Evolutionary conservation across 345 rosid genomes (phyloP), one percentile per base, ranked within the genome.

Genomic region (Sisymbrium altissimum): DNA sequence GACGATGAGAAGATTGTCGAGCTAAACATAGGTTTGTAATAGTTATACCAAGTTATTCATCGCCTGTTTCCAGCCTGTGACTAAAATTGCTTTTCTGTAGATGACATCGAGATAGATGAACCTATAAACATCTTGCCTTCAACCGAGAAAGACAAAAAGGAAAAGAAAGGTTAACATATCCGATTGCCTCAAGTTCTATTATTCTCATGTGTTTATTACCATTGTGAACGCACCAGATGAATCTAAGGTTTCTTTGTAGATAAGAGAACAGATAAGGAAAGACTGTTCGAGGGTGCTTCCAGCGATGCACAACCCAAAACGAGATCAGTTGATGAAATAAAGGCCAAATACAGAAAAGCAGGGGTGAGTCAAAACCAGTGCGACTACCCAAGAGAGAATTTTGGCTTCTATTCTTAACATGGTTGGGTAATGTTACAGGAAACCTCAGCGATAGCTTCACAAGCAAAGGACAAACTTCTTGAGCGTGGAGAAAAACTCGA

Each of bases 291-390:
- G 73, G 95, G 93, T 71, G 88, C 83, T 27, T 74, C 79, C 68
- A 41, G 77, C 40, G 83, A 83, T 75, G 53, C 83, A 64, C 84
- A 82, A 35, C 99, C 97, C 14, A 81, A 50, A 82, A 65, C 68
- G 12, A 87, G 93, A 84, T 83, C 99, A 43, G 82, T 86, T 10
- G 92, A 89, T 64, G 97, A 95, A 85, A 92, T 95, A 49, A 86
- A 84, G 66, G 93, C 97, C 18, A 89, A 91, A 81, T 95, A 95
- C 81, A 78, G 86, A 77, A 88, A 84, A 68, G 72, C 85, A 40
- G 88, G 75, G 81, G 92, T 86, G 78, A 83, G 74, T 41, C 19
- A 10, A 55, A 23, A 68, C 57, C 57, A 25, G 21, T 64, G 33
- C 4, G 23, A 76, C 39, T 10, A 33, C 9, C 6, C 38, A 46